Conservation (phyloP, 139 green algal species). For the Auxenochlorella pyrenoidosa region DNA sequence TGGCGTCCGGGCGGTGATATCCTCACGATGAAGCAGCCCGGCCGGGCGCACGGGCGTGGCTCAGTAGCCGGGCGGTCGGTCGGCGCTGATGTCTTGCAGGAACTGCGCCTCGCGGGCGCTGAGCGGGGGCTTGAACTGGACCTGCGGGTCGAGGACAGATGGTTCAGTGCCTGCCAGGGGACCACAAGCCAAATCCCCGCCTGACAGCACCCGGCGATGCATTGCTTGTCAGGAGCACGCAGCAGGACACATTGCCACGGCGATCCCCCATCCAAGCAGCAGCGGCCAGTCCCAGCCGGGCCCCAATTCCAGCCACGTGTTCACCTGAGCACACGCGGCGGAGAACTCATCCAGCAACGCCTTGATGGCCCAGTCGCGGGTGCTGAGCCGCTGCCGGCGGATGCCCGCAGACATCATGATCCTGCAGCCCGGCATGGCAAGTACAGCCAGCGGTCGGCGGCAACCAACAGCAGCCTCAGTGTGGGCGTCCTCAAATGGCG, state of each 20-base stretch:
- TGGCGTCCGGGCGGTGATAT: too few species aligned
- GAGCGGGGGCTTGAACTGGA: conserved; percentile 41
- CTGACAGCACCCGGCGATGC: background rate
- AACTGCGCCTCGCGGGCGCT: conserved; percentile 14
- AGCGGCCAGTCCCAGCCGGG: too few species aligned
- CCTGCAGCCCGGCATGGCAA: conserved; percentile 23
- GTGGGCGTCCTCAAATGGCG: too few species aligned
- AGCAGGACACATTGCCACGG: too few species aligned
- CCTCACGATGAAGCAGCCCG: too few species aligned
- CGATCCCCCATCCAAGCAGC: background rate
- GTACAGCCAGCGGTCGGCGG: too few species aligned
- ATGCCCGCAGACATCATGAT: conserved; percentile 45
- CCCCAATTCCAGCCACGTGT: background rate
- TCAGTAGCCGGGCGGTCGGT: conserved; percentile 32
- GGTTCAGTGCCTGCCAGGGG: background rate
- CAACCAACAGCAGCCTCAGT: too few species aligned
- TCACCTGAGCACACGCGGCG: conserved; percentile 11
- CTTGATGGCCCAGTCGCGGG: conserved; percentile 25
- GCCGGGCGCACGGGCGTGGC: background rate
- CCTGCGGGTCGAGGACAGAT: background rate
- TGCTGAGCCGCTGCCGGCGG: conserved; percentile 26
- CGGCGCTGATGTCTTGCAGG: conserved; percentile 26
- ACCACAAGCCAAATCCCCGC: background rate
- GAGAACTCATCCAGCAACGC: conserved; percentile 57
- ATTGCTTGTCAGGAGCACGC: too few species aligned